Evolutionary conservation across 2,329 filamentous ascomycete genomes (phyloP), one percentile per base, ranked within the genome.

Genomic region (Penicillium sp.): DNA sequence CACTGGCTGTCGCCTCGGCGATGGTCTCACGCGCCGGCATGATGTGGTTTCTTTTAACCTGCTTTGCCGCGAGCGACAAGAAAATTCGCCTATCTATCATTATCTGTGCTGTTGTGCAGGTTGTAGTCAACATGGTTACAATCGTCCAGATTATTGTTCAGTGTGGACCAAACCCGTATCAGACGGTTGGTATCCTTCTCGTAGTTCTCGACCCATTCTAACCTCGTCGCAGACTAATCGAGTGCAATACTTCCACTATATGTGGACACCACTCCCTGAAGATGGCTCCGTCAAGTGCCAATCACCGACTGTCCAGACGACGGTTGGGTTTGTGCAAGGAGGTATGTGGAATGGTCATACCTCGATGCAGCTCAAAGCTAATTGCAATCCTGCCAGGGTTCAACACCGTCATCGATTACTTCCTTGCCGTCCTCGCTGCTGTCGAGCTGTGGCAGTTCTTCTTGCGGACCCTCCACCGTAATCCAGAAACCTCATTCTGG

Each of bases 401-500:
- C 56, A 73, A 73, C 45, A 63, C 67, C 3, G 52, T 64, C 15
- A 70, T 73, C 45, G 71, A 73, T 44, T 69, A 71, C 41, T 66
- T 66, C 13, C 60, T 73, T 6, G 68, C 64, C 1, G 51, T 61
- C 1, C 59, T 73, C 6, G 67, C 71, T 6, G 69, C 68, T 2
- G 64, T 72, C 9, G 68, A 73, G 45, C 54, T 73, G 2, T 73
- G 71, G 71, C 68, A 70, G 37, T 72, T 71, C 52, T 70, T 71
- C 27, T 58, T 72, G 9, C 64, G 67, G 15, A 66, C 66, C 0
- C 51, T 67, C 3, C 58, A 70, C 23, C 60, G 60, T 2, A 62
- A 65, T 5, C 63, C 59, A 6, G 59, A 62, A 3, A 39, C 60
- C 3, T 67, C 68, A 1, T 56, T 72, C 21, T 66, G 66, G 53